These are phyloP conservation scores for Botrytis fragariae DNA, from an alignment of 2,329 filamentous ascomycete species.

Conservation along the genomic window DNA sequence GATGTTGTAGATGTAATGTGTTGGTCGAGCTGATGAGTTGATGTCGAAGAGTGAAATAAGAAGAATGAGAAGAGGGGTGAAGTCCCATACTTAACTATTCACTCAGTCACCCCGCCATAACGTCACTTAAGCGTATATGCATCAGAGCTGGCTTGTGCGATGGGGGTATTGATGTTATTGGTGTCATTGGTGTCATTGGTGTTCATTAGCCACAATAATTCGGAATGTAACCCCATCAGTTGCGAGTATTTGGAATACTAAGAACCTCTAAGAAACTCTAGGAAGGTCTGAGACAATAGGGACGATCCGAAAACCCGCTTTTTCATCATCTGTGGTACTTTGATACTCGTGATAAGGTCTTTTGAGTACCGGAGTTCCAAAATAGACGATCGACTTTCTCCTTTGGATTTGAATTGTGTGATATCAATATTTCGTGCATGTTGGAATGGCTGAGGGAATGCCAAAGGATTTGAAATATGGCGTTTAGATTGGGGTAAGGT, in stretches of 20 bases:
- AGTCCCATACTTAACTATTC: background rate
- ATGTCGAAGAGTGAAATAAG: background rate
- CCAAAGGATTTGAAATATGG: background rate
- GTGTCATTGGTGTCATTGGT: background rate
- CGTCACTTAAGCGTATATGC: background rate
- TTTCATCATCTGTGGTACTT: background rate
- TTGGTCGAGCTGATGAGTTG: background rate
- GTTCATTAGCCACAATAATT: background rate
- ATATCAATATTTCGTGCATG: background rate
- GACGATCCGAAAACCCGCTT: background rate
- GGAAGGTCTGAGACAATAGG: background rate
- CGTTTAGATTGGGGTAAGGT: background rate
- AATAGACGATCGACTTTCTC: conserved; percentile 1
- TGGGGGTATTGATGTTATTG: background rate
- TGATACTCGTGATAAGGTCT: background rate
- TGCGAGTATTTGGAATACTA: conserved; percentile 8
- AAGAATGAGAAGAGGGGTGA: background rate
- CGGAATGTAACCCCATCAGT: background rate
- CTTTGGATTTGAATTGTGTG: background rate
- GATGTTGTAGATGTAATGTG: background rate
- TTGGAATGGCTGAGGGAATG: background rate
- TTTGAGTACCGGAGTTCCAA: background rate
- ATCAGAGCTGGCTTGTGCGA: background rate
- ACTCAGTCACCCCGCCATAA: background rate
- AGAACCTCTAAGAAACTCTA: conserved; percentile 10